Evolutionary conservation across 78 protist species (phyloP).

Genomic region (Thecamonas trahens): DNA sequence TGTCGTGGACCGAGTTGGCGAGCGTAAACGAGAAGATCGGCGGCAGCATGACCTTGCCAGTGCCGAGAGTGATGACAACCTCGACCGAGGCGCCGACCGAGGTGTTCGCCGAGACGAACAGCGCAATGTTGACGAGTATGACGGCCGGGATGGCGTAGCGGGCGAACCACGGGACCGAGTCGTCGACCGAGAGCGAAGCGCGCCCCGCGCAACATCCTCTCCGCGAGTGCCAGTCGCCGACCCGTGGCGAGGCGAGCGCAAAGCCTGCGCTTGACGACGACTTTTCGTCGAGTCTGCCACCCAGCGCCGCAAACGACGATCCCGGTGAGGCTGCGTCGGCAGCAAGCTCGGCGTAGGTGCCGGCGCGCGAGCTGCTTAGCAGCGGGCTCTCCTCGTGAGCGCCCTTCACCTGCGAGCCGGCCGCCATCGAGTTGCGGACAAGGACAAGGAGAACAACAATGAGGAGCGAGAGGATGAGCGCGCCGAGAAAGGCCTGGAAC

Average conservation of each 20-base stretch:
- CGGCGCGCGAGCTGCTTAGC: no score
- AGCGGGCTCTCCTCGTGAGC: no score
- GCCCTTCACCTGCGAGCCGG: no score
- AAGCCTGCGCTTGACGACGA: not conserved
- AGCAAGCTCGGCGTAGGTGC: no score
- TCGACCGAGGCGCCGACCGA: constrained; percentile 30
- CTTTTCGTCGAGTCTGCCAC: not conserved
- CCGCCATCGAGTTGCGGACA: no score
- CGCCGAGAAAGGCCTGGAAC: not conserved
- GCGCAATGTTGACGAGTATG: constrained; percentile 10
- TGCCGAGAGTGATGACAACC: not conserved
- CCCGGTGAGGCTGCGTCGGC: not conserved
- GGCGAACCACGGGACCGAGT: not conserved
- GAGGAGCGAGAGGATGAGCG: not conserved
- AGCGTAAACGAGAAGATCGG: constrained; percentile 31
- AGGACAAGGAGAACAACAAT: not conserved
- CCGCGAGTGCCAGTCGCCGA: not conserved
- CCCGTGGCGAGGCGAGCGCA: not conserved
- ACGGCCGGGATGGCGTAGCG: constrained; percentile 4
- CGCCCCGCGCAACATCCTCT: not conserved
- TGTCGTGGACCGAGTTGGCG: constrained; percentile 33
- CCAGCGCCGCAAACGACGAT: not conserved
- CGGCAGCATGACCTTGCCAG: not conserved
- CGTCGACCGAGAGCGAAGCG: constrained; percentile 1
- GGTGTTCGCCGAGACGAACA: constrained; percentile 17